Evolutionary conservation across 257 asterid species (phyloP), one percentile per base, ranked within the genome.

Genomic region (Ophiorrhiza pumila): DNA sequence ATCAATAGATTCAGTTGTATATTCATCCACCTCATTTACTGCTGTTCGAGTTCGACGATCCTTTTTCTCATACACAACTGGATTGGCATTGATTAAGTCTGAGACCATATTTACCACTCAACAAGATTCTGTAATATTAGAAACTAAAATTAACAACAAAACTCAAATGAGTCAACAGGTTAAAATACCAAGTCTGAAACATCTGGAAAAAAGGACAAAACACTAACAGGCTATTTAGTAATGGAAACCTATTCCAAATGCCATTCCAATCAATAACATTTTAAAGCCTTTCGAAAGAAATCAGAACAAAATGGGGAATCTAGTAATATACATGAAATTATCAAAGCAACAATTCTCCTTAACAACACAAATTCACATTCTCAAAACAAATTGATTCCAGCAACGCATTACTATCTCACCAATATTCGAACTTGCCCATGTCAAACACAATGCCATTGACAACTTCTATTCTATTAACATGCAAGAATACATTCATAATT

Each of bases 11-110:
- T 89, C 98, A 39, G 78, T 76, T 3, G 90, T 69, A 77, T 85
- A 81, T 80, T 93, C 97, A 73, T 73, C 91, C 78, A 82, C 85
- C 75, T 85, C 84, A 75, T 68, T 65, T 31, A 82, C 86, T 59
- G 83, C 53, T 71, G 35, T 74, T 69, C 97, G 85, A 69, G 84
- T 66, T 77, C 82, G 90, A 32, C 97, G 98, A 84, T 91, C 96
- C 86, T 87, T 89, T 80, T 78, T 91, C 74, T 84, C 96, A 62
- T 93, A 91, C 43, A 93, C 85, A 55, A 81, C 53, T n/a, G 98
- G 98, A 72, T 93, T 91, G 23, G 97, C 97, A 66, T 93, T 93
- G 76, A 93, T 93, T 58, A 91, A 80, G 77, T 84, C 87, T 9
- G 87, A 75, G 45, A 81, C 91, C 98, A 93, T 91, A 5, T 39